These are phyloP conservation scores for Graphiopsis chlorocephala DNA, from an alignment of 2,329 filamentous ascomycete species.

Conservation along the genomic window DNA sequence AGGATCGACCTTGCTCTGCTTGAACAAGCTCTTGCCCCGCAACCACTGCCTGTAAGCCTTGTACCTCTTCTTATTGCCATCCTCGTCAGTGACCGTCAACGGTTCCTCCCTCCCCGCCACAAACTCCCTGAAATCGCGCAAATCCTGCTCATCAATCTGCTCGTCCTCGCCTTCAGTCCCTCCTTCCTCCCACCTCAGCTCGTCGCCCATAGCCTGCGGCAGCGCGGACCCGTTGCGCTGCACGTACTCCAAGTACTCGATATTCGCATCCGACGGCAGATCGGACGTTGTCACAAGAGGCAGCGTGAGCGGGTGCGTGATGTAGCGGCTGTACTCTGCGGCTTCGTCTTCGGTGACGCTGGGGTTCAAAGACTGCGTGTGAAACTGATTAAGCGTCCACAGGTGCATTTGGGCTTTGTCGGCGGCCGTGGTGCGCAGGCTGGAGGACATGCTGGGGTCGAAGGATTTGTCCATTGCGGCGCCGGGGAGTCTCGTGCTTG, in stretches of 20 bases:
- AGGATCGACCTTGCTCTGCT: constrained; percentile 64
- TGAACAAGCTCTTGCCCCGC: constrained; percentile 90
- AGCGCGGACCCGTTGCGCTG: constrained; percentile 47
- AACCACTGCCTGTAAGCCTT: constrained; percentile 97
- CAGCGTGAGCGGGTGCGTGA: constrained; percentile 83
- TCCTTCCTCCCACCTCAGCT: constrained; percentile 43
- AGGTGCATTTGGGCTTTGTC: constrained; percentile 82
- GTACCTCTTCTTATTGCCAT: constrained; percentile 88
- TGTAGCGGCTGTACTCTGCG: constrained; percentile 84
- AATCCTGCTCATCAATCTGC: constrained; percentile 60
- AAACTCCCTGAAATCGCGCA: constrained; percentile 73
- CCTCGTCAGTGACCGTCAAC: constrained; percentile 82
- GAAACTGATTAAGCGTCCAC: constrained; percentile 83
- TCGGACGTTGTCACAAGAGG: constrained; percentile 71
- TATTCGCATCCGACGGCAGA: constrained; percentile 54
- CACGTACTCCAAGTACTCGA: constrained; percentile 79
- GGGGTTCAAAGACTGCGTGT: constrained; percentile 81
- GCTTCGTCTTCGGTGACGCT: constrained; percentile 73
- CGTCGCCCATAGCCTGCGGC: constrained; percentile 7
- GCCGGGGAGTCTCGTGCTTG: constrained; percentile 15
- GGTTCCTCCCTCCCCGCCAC: constrained; percentile 76
- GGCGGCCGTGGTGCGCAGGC: constrained; percentile 43
- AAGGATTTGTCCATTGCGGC: constrained; percentile 17
- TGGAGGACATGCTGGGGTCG: constrained; percentile 4
- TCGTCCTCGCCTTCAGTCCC: constrained; percentile 54